Conservation (phyloP, 1,284 basidiomycete species). For the Tremellales sp. region DNA sequence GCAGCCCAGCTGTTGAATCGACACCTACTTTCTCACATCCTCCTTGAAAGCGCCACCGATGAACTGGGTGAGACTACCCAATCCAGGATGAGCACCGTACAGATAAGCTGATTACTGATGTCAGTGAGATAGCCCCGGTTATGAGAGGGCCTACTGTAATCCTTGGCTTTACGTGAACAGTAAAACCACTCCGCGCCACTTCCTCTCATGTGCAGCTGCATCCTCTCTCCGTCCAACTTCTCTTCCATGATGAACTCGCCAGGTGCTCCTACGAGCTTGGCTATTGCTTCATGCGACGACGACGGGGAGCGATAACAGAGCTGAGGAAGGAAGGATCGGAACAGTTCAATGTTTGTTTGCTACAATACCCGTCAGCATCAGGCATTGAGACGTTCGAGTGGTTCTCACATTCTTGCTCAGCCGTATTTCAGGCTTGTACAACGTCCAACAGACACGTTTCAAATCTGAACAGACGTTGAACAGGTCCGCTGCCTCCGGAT, state of each 20-base stretch:
- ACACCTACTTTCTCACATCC: slow-evolving; percentile 70
- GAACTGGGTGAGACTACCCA: slow-evolving; percentile 78
- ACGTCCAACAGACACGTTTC: slow-evolving; percentile 72
- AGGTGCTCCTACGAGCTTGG: slow-evolving; percentile 70
- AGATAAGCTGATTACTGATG: slow-evolving; percentile 54
- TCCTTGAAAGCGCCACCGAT: slow-evolving; percentile 70
- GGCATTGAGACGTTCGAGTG: neutral
- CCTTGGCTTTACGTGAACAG: slow-evolving; percentile 87
- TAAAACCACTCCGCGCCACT: slow-evolving; percentile 74
- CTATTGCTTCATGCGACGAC: slow-evolving; percentile 68
- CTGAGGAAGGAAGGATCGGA: slow-evolving; percentile 85
- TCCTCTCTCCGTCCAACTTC: slow-evolving; percentile 90
- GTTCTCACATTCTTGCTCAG: slow-evolving; percentile 54
- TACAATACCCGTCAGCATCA: slow-evolving; percentile 33
- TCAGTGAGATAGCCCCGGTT: slow-evolving; percentile 3
- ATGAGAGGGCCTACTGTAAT: slow-evolving; percentile 61
- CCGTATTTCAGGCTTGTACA: slow-evolving; percentile 47
- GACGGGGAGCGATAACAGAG: slow-evolving; percentile 77
- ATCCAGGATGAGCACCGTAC: slow-evolving; percentile 74
- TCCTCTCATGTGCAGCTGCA: slow-evolving; percentile 86
- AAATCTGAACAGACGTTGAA: slow-evolving; percentile 94
- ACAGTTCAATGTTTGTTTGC: slow-evolving; percentile 76
- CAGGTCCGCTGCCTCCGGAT: slow-evolving; percentile 82
- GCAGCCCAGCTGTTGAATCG: neutral
- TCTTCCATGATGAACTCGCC: slow-evolving; percentile 81